Evolutionary conservation across 345 rosid genomes (phyloP).

Genomic region (Linum tenue): DNA sequence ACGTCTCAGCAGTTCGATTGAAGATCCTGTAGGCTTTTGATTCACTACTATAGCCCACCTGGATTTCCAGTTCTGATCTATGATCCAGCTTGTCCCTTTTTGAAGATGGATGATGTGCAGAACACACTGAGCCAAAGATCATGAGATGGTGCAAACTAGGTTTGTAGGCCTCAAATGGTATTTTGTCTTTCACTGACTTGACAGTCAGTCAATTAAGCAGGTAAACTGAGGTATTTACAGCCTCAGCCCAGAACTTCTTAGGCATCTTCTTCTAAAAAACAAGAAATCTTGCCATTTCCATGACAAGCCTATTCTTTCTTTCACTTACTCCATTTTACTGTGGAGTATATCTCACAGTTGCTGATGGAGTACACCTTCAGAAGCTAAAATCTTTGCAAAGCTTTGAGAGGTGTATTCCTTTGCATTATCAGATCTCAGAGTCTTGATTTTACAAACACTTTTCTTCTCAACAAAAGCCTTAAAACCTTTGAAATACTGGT

Average conservation of each 20-base stretch:
- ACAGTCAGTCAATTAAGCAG: neutral
- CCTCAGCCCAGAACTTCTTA: neutral
- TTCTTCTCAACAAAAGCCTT: neutral
- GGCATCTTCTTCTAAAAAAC: neutral
- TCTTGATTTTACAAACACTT: neutral
- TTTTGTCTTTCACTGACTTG: neutral
- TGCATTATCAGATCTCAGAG: neutral
- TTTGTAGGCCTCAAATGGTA: neutral
- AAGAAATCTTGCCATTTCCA: neutral
- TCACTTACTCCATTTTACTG: neutral
- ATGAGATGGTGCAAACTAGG: neutral
- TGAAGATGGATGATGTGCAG: neutral
- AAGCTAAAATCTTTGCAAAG: neutral
- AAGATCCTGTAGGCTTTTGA: neutral
- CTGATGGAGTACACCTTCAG: neutral
- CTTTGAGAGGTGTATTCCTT: neutral
- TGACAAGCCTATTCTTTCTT: neutral
- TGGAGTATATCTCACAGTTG: neutral
- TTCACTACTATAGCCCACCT: neutral
- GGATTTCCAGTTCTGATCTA: neutral
- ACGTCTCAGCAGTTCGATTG: neutral
- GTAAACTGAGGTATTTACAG: neutral
- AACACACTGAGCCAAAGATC: neutral
- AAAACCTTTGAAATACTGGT: neutral
- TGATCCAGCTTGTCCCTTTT: neutral